Evolutionary conservation across 768 basidiomycete genomes (phyloP), one percentile per base, ranked within the genome.

Genomic region (Mycena venus): DNA sequence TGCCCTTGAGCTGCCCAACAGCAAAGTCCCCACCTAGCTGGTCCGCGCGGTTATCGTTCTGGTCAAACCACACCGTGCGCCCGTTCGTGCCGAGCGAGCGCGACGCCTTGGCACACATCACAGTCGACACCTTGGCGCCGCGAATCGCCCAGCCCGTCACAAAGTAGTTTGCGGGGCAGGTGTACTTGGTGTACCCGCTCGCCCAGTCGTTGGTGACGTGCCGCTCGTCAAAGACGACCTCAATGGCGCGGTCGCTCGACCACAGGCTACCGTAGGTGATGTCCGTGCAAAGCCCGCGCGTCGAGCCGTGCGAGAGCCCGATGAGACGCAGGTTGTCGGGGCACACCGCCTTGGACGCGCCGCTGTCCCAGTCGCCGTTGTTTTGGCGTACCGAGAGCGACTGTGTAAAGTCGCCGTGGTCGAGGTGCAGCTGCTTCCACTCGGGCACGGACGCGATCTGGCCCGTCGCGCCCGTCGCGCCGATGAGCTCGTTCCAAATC

Each of bases 1-100:
- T 64, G 2, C 76, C 76, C 66, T 77, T 74, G 23, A 21, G 61
- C 53, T 74, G 53, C 27, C 70, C 56, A 4, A 8, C 3, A 6
- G 76, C 76, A 14, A 63, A 77, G 29, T 77, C 75, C 19, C 72
- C 75, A 1, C 76, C 76, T 17, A 63, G 34, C 19, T 6, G 14
- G 31, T 77, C 66, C 38, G 60, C 66, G 15, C 73, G 59, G 27
- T 71, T 69, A 36, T 77, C 76, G 32, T 56, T 47, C 58, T 74
- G 65, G 59, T 77, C 61, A 25, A 77, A 77, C 76, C 76, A 77
- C 36, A 77, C 76, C 32, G 76, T 77, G 49, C 72, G 72, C 29
- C 75, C 58, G 8, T 11, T 70, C 40, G 73, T 72, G 8, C 73
- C 70, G 7, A 77, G 68, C 3, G 70, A 21, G 34, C 19, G 17